A percentile compares a stretch with the other conserved stretches of the same genome.
Evolutionary conservation across 768 basidiomycete genomes (phyloP).

Genomic region (Boletellus ananiceps): DNA sequence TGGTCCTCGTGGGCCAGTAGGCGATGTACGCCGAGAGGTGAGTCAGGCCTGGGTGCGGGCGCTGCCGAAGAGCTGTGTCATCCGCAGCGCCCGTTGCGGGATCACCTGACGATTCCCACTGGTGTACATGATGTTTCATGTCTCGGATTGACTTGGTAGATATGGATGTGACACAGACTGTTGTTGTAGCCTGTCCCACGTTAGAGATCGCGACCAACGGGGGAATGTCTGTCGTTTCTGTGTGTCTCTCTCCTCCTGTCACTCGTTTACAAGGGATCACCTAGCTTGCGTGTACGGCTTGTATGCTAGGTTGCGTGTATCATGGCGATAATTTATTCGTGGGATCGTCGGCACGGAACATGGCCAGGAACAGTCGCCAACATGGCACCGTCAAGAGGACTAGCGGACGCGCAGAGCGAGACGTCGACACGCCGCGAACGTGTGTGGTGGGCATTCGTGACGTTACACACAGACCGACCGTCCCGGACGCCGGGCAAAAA

Average conservation of each 20-base stretch:
- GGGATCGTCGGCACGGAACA: constrained; percentile 1
- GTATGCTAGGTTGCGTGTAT: constrained; percentile 8
- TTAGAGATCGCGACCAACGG: constrained; percentile 1
- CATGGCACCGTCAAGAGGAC: neutral
- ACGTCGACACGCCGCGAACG: neutral
- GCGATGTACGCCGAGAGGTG: constrained; percentile 16
- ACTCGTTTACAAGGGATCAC: constrained; percentile 14
- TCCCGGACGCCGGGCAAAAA: neutral
- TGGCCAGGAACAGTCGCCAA: neutral
- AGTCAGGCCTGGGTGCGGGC: constrained; percentile 18
- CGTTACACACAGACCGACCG: constrained; percentile 1
- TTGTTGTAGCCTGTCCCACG: constrained; percentile 11
- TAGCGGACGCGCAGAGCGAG: neutral
- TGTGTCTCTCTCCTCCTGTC: constrained; percentile 1
- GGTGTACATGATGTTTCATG: constrained; percentile 8
- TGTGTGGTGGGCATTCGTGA: neutral
- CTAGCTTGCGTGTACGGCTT: constrained; percentile 8
- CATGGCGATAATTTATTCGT: constrained; percentile 3
- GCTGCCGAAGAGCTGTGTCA: neutral
- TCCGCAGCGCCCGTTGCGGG: constrained; percentile 4
- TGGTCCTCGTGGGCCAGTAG: neutral
- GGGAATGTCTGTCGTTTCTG: constrained; percentile 12
- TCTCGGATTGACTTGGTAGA: constrained; percentile 17
- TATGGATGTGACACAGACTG: constrained; percentile 22
- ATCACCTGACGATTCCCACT: constrained; percentile 4